phyloP scores from a whole-genome alignment of 257 asterid species.

The Handroanthus guayacan region DNA sequence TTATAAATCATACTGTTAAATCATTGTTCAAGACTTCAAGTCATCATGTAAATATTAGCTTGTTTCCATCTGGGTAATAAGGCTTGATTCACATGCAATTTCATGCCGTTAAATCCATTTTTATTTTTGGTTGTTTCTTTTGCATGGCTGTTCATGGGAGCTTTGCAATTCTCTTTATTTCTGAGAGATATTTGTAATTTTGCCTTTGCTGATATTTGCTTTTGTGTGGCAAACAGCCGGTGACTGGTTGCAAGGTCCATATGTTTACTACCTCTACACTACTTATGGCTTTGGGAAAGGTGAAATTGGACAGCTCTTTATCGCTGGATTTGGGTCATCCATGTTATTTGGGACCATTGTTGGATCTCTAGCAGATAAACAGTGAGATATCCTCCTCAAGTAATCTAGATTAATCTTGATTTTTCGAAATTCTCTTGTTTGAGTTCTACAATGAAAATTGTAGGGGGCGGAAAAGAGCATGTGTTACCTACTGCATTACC shows the following conservation, averaged over 20 bases:
- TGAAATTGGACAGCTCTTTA: conserved; percentile 69
- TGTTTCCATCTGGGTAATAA: neutral
- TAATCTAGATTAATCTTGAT: conserved; percentile 13
- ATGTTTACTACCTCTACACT: conserved; percentile 64
- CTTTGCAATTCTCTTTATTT: conserved; percentile 8
- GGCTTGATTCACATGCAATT: neutral
- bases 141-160: conserved; percentile 1
- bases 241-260: conserved; percentile 76
- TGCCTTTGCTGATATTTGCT: conserved; percentile 32
- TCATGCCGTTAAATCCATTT: neutral
- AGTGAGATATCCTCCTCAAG: conserved; percentile 48
- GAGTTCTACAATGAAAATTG: conserved; percentile 36
- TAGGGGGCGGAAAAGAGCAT: conserved; percentile 95
- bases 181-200: conserved; percentile 3
- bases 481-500: conserved; percentile 84
- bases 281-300: conserved; percentile 68
- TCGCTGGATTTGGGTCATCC: conserved; percentile 73
- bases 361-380: conserved; percentile 74
- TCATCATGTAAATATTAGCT: neutral
- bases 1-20: neutral
- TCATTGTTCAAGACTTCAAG: neutral
- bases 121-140: neutral
- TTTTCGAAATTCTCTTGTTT: conserved; percentile 20
- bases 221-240: conserved; percentile 55
- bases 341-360: conserved; percentile 70